These are phyloP conservation scores for Tylopilus sp. DNA, from an alignment of 1,284 basidiomycete species.

Conservation along the genomic window DNA sequence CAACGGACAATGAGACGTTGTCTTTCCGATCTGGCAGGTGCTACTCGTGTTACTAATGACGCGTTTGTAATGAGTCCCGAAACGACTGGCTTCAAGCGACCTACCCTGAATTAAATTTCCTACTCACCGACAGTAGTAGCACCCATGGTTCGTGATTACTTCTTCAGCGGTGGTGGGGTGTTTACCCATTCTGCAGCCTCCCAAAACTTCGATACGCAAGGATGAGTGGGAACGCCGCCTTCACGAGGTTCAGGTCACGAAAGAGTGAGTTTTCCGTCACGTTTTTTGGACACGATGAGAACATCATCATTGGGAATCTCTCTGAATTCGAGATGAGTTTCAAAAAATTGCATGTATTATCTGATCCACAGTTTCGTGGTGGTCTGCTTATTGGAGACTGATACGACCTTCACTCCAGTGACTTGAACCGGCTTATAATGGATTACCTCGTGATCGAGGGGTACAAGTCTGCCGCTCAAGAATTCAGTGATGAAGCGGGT, in stretches of 20 bases:
- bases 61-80: no score
- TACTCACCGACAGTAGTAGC: slow-evolving; percentile 5
- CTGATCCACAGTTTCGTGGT: slow-evolving; percentile 45
- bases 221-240: slow-evolving; percentile 76
- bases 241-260: slow-evolving; percentile 71
- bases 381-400: slow-evolving; percentile 35
- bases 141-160: slow-evolving; percentile 32
- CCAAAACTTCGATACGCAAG: slow-evolving; percentile 56
- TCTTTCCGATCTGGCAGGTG: no score
- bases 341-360: slow-evolving; percentile 74
- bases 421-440: slow-evolving; percentile 94
- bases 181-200: slow-evolving; percentile 26
- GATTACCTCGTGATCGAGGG: slow-evolving; percentile 98
- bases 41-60: no score
- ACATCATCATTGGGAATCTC: slow-evolving; percentile 81
- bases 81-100: background rate
- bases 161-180: background rate
- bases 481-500: slow-evolving; percentile 87
- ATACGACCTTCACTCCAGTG: slow-evolving; percentile 46
- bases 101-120: slow-evolving; percentile 35
- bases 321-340: slow-evolving; percentile 69
- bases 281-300: slow-evolving; percentile 48
- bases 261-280: slow-evolving; percentile 56
- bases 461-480: slow-evolving; percentile 92
- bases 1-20: no score